Evolutionary conservation across 2,329 filamentous ascomycete genomes (phyloP).

Genomic region (Allantophomopsis lycopodina): DNA sequence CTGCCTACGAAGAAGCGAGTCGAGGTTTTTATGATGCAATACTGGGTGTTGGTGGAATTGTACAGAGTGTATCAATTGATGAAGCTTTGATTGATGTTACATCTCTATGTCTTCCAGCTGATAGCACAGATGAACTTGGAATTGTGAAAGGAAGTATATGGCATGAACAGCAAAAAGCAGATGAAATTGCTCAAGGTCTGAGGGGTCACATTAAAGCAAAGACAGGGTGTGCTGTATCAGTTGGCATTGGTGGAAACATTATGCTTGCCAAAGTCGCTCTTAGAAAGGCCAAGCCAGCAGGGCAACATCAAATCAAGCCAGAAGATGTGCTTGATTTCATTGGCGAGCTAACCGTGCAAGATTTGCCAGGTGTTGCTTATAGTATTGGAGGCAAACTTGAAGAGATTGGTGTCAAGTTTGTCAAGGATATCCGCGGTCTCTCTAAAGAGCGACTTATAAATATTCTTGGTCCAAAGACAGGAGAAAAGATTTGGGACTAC

Average conservation of each 20-base stretch:
- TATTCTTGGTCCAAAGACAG: conserved; percentile 79
- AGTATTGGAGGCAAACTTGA: conserved; percentile 81
- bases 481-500: conserved; percentile 82
- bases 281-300: conserved; percentile 84
- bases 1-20: conserved; percentile 86
- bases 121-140: conserved; percentile 51
- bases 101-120: conserved; percentile 47
- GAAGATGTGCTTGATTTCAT: conserved; percentile 68
- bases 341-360: conserved; percentile 62
- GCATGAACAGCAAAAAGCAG: conserved; percentile 67
- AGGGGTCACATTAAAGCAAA: conserved; percentile 56
- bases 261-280: conserved; percentile 83
- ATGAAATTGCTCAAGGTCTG: conserved; percentile 54
- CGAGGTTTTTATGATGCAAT: conserved; percentile 77
- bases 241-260: conserved; percentile 87
- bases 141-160: conserved; percentile 55
- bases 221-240: conserved; percentile 78
- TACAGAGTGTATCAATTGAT: conserved; percentile 95
- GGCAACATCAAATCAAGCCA: conserved; percentile 77
- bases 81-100: conserved; percentile 86
- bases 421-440: conserved; percentile 69
- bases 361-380: conserved; percentile 83
- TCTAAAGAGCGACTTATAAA: conserved; percentile 64
- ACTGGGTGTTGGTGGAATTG: conserved; percentile 62
- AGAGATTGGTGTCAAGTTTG: conserved; percentile 67